These are phyloP conservation scores for Cephalotrichum gorgonifer DNA, from an alignment of 2,329 filamentous ascomycete species.

Conservation along the genomic window DNA sequence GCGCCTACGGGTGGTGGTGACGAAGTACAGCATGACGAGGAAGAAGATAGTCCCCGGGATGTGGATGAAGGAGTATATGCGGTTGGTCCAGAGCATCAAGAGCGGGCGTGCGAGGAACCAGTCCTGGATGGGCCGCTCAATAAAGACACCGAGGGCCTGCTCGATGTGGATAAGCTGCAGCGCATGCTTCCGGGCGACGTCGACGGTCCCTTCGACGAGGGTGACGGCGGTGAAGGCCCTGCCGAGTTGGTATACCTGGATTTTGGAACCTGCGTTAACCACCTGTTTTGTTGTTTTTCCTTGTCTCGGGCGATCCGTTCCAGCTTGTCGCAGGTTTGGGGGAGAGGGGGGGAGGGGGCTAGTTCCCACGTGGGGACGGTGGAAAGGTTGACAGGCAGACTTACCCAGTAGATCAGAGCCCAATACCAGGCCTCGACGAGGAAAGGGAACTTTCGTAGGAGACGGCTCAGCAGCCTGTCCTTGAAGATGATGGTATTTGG, in stretches of 20 bases:
- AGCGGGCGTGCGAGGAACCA: constrained; percentile 38
- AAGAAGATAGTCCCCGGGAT: constrained; percentile 69
- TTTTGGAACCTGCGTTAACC: neutral
- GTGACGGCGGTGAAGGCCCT: constrained; percentile 62
- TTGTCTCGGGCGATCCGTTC: neutral
- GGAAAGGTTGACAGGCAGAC: constrained; percentile 14
- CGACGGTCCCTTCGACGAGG: constrained; percentile 55
- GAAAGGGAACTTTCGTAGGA: constrained; percentile 60
- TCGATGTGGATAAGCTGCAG: constrained; percentile 59
- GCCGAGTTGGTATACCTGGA: constrained; percentile 62
- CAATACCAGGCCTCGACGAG: constrained; percentile 69
- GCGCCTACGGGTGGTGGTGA: constrained; percentile 53
- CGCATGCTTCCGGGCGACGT: constrained; percentile 58
- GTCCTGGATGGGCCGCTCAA: constrained; percentile 51
- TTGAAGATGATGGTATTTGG: constrained; percentile 53
- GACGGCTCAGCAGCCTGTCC: constrained; percentile 48
- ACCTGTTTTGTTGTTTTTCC: neutral
- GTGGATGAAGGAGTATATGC: constrained; percentile 67
- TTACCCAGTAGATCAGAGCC: constrained; percentile 67
- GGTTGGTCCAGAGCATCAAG: constrained; percentile 59
- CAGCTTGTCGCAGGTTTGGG: too few relatives aligned
- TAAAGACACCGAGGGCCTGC: constrained; percentile 52
- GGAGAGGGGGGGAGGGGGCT: neutral
- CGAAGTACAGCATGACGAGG: constrained; percentile 53
- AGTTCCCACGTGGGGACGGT: neutral